Evolutionary conservation across 1,139 yeast species (phyloP).

Genomic region (Sugiyamaella castrensis): DNA sequence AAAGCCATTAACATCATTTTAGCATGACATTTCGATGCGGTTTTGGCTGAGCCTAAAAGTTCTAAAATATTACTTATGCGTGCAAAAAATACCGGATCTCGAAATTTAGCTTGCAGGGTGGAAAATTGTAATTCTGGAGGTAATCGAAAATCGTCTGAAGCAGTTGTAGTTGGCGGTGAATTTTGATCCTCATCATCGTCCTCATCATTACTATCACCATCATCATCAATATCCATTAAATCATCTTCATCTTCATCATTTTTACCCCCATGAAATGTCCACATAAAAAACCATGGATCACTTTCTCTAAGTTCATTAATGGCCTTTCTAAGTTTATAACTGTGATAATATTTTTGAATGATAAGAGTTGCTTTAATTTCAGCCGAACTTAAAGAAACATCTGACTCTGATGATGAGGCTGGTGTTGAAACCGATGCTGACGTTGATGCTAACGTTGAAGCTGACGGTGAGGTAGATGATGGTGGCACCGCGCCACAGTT

Average conservation of each 20-base stretch:
- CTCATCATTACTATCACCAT: conserved; percentile 4
- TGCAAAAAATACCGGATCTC: conserved; percentile 16
- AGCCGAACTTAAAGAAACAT: neutral
- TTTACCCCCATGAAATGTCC: conserved; percentile 15
- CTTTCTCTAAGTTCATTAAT: conserved; percentile 15
- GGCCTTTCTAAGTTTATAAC: conserved; percentile 18
- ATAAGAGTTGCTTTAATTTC: conserved; percentile 14
- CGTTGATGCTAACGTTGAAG: too few species aligned
- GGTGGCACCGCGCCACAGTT: neutral
- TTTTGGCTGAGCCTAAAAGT: conserved; percentile 23
- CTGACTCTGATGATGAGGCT: too few species aligned
- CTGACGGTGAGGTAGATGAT: neutral
- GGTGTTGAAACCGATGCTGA: too few species aligned
- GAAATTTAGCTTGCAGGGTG: conserved; percentile 18
- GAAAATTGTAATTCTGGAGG: conserved; percentile 14
- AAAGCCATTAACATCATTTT: conserved; percentile 29
- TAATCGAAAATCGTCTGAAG: conserved; percentile 12
- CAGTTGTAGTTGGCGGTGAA: neutral
- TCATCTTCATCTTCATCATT: neutral
- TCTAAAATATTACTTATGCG: conserved; percentile 20
- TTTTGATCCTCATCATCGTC: conserved; percentile 11
- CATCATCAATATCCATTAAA: conserved; percentile 7
- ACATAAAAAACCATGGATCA: conserved; percentile 26
- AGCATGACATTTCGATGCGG: conserved; percentile 27
- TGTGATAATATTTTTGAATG: conserved; percentile 23